Conservation (phyloP, 2,329 filamentous ascomycete species). For the Aureobasidium sp. region DNA sequence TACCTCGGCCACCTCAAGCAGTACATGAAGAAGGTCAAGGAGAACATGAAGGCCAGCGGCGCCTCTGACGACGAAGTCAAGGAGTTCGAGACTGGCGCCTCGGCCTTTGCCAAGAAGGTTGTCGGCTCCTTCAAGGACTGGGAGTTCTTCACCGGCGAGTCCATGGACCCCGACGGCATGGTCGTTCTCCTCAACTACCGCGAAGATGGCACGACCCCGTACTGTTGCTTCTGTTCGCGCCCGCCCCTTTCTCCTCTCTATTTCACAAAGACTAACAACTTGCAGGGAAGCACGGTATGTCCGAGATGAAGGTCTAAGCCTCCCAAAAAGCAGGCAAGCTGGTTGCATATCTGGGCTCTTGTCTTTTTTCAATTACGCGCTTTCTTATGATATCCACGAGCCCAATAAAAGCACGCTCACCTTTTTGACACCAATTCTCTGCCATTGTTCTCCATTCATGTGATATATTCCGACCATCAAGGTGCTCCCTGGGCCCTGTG, state of each 20-base stretch:
- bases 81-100: conserved; percentile 72
- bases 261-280: neutral
- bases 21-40: conserved; percentile 93
- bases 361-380: conserved; percentile 4
- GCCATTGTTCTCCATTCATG: neutral
- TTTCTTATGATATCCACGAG: conserved; percentile 17
- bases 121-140: conserved; percentile 87
- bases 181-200: conserved; percentile 94
- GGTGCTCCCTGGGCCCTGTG: neutral
- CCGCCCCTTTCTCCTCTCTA: too few species aligned
- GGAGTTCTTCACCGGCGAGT: conserved; percentile 88
- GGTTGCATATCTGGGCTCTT: conserved; percentile 8
- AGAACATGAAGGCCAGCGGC: conserved; percentile 56
- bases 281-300: conserved; percentile 81
- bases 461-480: neutral
- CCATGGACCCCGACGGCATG: conserved; percentile 92
- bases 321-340: neutral
- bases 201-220: conserved; percentile 89
- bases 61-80: conserved; percentile 61
- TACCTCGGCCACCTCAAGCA: conserved; percentile 82
- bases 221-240: conserved; percentile 60
- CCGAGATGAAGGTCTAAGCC: conserved; percentile 74
- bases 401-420: conserved; percentile 15
- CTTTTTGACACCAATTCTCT: neutral
- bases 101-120: conserved; percentile 73